Evolutionary conservation across 257 asterid genomes (phyloP).

Genomic region (Jaltomata sinuosa): DNA sequence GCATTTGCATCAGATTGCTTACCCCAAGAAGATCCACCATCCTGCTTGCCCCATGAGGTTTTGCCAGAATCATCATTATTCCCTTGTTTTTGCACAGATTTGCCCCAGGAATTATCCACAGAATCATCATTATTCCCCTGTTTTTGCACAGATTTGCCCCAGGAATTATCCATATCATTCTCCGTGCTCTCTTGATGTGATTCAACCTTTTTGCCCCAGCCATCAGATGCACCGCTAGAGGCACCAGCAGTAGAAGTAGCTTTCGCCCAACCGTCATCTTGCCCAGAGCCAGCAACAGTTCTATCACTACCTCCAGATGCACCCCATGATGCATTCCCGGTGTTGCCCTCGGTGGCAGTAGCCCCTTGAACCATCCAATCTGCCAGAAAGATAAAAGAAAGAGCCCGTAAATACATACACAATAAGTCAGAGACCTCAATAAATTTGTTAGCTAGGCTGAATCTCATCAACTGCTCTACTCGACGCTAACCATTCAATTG

Average conservation of each 20-base stretch:
- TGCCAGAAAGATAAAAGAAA: not conserved
- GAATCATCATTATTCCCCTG: conserved; percentile 9
- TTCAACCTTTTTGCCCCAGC: conserved; percentile 47
- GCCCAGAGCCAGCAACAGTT: conserved; percentile 15
- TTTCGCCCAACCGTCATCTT: conserved; percentile 25
- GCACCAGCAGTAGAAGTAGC: conserved; percentile 14
- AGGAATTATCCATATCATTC: conserved; percentile 24
- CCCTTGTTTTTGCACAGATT: no score
- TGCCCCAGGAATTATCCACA: no score
- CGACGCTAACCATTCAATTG: not conserved
- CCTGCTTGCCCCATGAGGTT: conserved; percentile 16
- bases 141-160: conserved; percentile 12
- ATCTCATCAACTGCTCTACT: not conserved
- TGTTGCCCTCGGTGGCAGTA: not conserved
- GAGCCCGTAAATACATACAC: not conserved
- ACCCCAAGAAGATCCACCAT: conserved; percentile 21
- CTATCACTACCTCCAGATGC: conserved; percentile 35
- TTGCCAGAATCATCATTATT: conserved; percentile 10
- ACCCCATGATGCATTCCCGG: conserved; percentile 48
- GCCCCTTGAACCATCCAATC: conserved; percentile 7
- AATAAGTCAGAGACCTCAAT: not conserved
- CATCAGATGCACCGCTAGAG: conserved; percentile 11
- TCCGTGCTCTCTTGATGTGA: conserved; percentile 18
- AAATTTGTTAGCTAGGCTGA: not conserved
- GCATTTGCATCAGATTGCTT: not conserved